Base-by-base conservation (phyloP, 768 basidiomycete species). In the Pleurotus platypus region DNA sequence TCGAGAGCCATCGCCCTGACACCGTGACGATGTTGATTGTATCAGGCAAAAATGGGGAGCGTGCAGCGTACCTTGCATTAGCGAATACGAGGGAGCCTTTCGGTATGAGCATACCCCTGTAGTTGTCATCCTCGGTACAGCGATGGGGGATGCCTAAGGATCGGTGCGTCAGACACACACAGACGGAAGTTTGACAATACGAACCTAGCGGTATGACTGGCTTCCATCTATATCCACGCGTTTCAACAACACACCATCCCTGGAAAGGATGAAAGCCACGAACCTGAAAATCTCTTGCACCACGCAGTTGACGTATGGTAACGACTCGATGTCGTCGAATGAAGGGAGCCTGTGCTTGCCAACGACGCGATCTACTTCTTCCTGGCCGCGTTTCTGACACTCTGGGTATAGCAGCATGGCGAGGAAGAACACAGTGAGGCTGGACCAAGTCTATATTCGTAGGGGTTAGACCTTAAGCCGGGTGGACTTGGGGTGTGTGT, bases 351-450 rank as follows among this genome's bases (percentile, higher is more conserved):
- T 20, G 43, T 55, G 27, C 16, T 20, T 2, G 26, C 53, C 53
- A 15, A 55, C 6, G 4, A 55, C 53, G 18, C 20, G 39, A 27
- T 55, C 53, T 5, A 55, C 43, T 35, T 55, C 53, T 24, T 55
- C 39, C 24, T 55, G 53, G 7, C 38, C 53, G 26, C 27, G 16
- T 26, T 43, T 55, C 53, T 55, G 53, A 40, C 53, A 55, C 27
- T 55, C 53, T 13, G 53, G 53, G 24, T 55, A 46, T 20, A 55
- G 27, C n/a, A 55, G 9, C 53, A 55, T 55, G 12, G 53, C 53
- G 16, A 55, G 26, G 43, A 55, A 42, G 24, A 55, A 55, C 16
- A 40, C 26, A 9, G 38, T 42, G 18, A 55, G 18, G 26, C 39
- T 55, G 13, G 53, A 45, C 53, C 53, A 55, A 15, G 53, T 22